Percentiles rank a stretch among this genome's conserved stretches.
Conservation (phyloP, 352 stramenopile species). For the Blastocystis sp. region DNA sequence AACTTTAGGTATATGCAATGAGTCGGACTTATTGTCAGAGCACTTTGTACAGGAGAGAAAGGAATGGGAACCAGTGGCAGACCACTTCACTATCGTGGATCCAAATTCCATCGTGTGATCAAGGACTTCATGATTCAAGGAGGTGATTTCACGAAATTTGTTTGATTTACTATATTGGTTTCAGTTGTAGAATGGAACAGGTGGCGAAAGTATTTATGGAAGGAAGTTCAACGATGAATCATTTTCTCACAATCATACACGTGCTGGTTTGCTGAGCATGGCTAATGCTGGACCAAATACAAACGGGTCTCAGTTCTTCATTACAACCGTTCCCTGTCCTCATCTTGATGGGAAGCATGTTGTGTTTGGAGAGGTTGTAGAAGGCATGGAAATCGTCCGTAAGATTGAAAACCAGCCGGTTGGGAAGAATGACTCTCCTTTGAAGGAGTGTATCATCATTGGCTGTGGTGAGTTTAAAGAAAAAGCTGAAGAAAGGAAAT, state of each 20-base stretch:
- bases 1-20: constrained; percentile 76
- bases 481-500: not conserved
- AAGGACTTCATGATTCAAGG: constrained; percentile 98
- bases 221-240: constrained; percentile 71
- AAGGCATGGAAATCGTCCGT: constrained; percentile 83
- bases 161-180: not conserved
- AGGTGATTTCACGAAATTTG: constrained; percentile 71
- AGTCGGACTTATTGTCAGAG: constrained; percentile 30
- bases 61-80: constrained; percentile 75
- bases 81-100: constrained; percentile 70
- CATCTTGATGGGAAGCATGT: constrained; percentile 91
- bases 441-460: constrained; percentile 84
- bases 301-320: constrained; percentile 93
- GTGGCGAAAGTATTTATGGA: constrained; percentile 82
- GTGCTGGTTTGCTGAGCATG: constrained; percentile 75
- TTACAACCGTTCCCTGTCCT: constrained; percentile 88
- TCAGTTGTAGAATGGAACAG: constrained; percentile 75
- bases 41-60: constrained; percentile 76
- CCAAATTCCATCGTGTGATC: constrained; percentile 94
- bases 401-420: constrained; percentile 84
- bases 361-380: constrained; percentile 83
- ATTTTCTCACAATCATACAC: constrained; percentile 75
- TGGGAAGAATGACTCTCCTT: constrained; percentile 82
- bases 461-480: constrained; percentile 80
- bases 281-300: constrained; percentile 83